A percentile compares a stretch with the other conserved stretches of the same genome.
Evolutionary conservation across 805 yeast species (phyloP).

Genomic region (Saturnispora gosingensis): DNA sequence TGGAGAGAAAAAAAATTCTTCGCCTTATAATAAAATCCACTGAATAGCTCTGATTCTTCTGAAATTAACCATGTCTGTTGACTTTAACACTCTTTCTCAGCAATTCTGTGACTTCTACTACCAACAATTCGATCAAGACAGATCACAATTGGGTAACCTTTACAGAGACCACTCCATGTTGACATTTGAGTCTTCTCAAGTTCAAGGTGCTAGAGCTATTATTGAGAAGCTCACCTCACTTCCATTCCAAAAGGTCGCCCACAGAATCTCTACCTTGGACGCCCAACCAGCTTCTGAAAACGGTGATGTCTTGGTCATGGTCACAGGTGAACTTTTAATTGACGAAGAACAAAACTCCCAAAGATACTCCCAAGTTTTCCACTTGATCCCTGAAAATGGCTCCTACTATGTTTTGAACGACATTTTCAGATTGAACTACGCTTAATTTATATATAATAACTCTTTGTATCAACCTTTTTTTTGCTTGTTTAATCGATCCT

Average conservation of each 20-base stretch:
- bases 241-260: slow-evolving; percentile 89
- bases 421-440: slow-evolving; percentile 90
- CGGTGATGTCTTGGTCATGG: slow-evolving; percentile 93
- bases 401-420: slow-evolving; percentile 94
- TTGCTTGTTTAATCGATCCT: neutral
- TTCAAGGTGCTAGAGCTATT: slow-evolving; percentile 89
- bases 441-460: slow-evolving; percentile 24
- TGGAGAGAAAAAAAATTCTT: neutral
- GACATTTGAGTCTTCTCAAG: slow-evolving; percentile 89
- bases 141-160: slow-evolving; percentile 52
- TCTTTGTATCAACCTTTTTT: neutral
- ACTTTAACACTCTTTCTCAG: slow-evolving; percentile 31
- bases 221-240: slow-evolving; percentile 84
- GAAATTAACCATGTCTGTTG: slow-evolving; percentile 24
- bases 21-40: neutral
- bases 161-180: slow-evolving; percentile 93
- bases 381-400: slow-evolving; percentile 84
- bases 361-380: slow-evolving; percentile 96
- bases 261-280: slow-evolving; percentile 88
- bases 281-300: slow-evolving; percentile 95
- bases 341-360: slow-evolving; percentile 96
- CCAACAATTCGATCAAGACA: slow-evolving; percentile 88
- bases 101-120: slow-evolving; percentile 94
- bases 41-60: neutral
- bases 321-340: slow-evolving; percentile 86